Percentiles rank a stretch among this genome's conserved stretches.
These are phyloP conservation scores for Candida suzukii DNA, from an alignment of 805 yeast genomes.

Conservation along the genomic window DNA sequence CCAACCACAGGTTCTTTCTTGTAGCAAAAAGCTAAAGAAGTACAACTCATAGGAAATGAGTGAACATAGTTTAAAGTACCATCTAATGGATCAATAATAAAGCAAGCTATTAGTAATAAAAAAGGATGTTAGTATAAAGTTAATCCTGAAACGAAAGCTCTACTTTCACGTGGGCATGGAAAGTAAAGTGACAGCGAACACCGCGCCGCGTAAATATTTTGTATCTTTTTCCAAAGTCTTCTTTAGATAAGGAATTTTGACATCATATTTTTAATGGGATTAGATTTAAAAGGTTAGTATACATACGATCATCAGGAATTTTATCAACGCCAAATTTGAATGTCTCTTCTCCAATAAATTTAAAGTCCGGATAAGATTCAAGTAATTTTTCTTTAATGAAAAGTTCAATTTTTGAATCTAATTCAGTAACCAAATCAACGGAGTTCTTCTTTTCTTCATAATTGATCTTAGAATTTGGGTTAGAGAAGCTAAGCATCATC, in stretches of 20 bases:
- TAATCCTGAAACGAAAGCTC: too few relatives aligned
- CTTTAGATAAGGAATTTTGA: too few relatives aligned
- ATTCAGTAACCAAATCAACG: constrained; percentile 56
- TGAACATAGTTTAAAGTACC: constrained; percentile 64
- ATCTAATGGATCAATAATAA: constrained; percentile 59
- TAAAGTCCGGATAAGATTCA: constrained; percentile 37
- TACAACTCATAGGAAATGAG: constrained; percentile 54
- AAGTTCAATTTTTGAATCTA: constrained; percentile 49
- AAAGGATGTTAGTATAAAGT: too few relatives aligned
- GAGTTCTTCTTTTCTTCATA: constrained; percentile 20
- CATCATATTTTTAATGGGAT: too few relatives aligned
- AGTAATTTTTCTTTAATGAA: constrained; percentile 24
- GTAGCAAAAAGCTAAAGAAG: constrained; percentile 51
- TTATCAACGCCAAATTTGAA: constrained; percentile 40
- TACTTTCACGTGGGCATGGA: too few relatives aligned
- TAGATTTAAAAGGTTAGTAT: background rate
- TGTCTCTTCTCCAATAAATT: constrained; percentile 58
- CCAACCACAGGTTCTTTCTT: constrained; percentile 48
- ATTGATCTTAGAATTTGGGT: constrained; percentile 3
- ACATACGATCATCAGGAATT: constrained; percentile 33
- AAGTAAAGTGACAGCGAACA: too few relatives aligned
- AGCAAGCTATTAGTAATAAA: constrained; percentile 30
- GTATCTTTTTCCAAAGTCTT: too few relatives aligned
- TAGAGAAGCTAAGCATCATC: constrained; percentile 1
- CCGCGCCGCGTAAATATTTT: too few relatives aligned